phyloP scores from a whole-genome alignment of 352 stramenopile species.

The Hyaloperonospora brassicae region DNA sequence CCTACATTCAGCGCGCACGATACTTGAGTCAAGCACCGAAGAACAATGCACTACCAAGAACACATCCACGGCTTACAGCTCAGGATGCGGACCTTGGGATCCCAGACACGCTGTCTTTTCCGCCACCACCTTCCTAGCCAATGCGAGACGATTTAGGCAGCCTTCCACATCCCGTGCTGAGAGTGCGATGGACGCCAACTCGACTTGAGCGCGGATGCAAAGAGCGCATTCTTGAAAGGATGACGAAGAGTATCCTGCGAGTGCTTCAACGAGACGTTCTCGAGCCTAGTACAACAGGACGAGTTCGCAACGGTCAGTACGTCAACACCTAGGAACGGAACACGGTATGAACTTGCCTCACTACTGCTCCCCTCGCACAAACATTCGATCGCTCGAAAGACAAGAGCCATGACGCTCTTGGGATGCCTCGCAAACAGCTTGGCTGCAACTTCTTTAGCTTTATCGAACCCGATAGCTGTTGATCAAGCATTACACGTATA shows the following conservation, averaged over 20 bases:
- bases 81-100: conserved; percentile 21
- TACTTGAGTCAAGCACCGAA: conserved; percentile 4
- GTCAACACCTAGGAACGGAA: background rate
- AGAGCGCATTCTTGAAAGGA: conserved; percentile 59
- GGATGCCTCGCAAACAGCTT: conserved; percentile 21
- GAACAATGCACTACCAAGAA: background rate
- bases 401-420: conserved; percentile 44
- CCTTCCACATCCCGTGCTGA: conserved; percentile 45
- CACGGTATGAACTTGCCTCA: conserved; percentile 17
- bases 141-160: conserved; percentile 41
- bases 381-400: conserved; percentile 32
- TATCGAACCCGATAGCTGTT: conserved; percentile 31
- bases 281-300: conserved; percentile 28
- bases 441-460: conserved; percentile 24
- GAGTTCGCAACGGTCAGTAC: conserved; percentile 3
- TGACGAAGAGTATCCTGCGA: conserved; percentile 50
- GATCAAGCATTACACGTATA: conserved; percentile 2
- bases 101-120: conserved; percentile 44
- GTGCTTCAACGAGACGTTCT: conserved; percentile 40
- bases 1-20: conserved; percentile 14
- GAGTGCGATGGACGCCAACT: conserved; percentile 42
- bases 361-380: conserved; percentile 23
- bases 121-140: conserved; percentile 31
- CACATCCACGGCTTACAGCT: conserved; percentile 32
- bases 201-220: conserved; percentile 50